Percentiles rank a stretch among this genome's conserved stretches.
Conservation (phyloP, 257 asterid genomes). For the Schizonepeta tenuifolia region DNA sequence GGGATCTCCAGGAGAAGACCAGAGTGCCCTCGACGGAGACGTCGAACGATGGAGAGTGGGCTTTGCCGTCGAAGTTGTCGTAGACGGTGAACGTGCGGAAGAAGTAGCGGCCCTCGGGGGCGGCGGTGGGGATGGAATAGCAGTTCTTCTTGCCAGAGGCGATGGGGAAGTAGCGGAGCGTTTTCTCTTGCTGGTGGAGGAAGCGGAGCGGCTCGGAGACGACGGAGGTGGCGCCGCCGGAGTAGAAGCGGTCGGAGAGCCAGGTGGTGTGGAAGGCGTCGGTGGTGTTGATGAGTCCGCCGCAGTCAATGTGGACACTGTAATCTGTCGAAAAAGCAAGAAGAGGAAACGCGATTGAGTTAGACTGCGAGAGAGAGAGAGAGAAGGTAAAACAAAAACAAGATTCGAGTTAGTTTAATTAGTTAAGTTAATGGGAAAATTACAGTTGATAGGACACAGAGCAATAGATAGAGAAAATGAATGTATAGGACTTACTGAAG, state of each 20-base stretch:
- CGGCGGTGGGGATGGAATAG: slow-evolving; percentile 59
- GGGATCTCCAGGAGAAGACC: slow-evolving; percentile 96
- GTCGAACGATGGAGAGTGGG: slow-evolving; percentile 90
- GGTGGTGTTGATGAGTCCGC: slow-evolving; percentile 63
- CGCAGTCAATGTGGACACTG: slow-evolving; percentile 74
- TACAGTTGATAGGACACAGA: neutral
- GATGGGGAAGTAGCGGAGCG: slow-evolving; percentile 82
- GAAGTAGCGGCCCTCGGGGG: slow-evolving; percentile 50
- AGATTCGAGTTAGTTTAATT: slow-evolving; percentile 19
- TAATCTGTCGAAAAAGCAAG: slow-evolving; percentile 37
- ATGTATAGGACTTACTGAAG: slow-evolving; percentile 39
- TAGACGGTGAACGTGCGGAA: slow-evolving; percentile 86
- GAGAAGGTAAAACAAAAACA: neutral
- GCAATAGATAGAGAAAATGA: neutral
- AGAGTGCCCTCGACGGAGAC: slow-evolving; percentile 84
- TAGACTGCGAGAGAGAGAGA: neutral
- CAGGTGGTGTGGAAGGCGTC: slow-evolving; percentile 73
- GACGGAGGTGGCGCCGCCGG: slow-evolving; percentile 74
- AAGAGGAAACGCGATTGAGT: neutral
- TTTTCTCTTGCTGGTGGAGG: slow-evolving; percentile 78
- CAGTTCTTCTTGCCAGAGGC: slow-evolving; percentile 89
- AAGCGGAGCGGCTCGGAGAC: slow-evolving; percentile 92
- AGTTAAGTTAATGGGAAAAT: slow-evolving; percentile 22
- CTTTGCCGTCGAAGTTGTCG: slow-evolving; percentile 84
- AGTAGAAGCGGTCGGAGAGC: slow-evolving; percentile 84